Evolutionary conservation across 768 basidiomycete species (phyloP).

Genomic region (Mrakia blollopis): DNA sequence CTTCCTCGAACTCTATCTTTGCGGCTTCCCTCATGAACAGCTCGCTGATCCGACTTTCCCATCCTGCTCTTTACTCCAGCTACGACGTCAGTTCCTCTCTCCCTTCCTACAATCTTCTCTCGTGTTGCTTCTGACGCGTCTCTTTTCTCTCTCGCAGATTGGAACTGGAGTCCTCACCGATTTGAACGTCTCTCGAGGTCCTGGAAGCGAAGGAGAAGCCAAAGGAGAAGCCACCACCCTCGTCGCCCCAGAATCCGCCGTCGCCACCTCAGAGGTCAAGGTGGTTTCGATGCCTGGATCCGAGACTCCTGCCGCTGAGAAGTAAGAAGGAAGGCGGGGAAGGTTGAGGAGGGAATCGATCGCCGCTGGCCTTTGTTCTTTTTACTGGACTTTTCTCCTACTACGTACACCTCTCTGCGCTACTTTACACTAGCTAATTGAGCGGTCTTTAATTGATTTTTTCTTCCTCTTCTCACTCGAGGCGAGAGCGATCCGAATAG

Average conservation of each 20-base stretch:
- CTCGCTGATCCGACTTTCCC: neutral
- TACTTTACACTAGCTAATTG: no score
- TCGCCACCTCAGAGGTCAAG: neutral
- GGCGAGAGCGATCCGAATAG: no score
- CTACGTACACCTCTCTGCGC: no score
- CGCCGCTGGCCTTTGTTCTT: neutral
- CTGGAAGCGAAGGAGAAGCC: neutral
- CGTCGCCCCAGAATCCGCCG: neutral
- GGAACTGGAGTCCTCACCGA: neutral
- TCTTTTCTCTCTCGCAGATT: neutral
- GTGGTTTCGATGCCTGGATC: neutral
- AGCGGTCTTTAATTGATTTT: no score
- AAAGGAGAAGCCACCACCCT: no score
- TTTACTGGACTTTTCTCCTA: neutral
- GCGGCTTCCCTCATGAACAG: neutral
- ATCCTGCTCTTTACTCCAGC: neutral
- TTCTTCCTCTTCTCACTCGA: no score
- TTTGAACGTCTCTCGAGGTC: neutral
- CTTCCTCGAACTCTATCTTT: neutral
- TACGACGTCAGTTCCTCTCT: neutral
- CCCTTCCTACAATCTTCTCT: neutral
- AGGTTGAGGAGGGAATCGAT: neutral
- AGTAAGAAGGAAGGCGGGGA: neutral
- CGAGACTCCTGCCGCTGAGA: neutral
- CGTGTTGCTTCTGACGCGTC: neutral